A percentile compares a stretch with the other conserved stretches of the same genome.
These are phyloP conservation scores for Smittium mucronatum DNA, from an alignment of 371 early-diverging fungal species.

Conservation along the genomic window DNA sequence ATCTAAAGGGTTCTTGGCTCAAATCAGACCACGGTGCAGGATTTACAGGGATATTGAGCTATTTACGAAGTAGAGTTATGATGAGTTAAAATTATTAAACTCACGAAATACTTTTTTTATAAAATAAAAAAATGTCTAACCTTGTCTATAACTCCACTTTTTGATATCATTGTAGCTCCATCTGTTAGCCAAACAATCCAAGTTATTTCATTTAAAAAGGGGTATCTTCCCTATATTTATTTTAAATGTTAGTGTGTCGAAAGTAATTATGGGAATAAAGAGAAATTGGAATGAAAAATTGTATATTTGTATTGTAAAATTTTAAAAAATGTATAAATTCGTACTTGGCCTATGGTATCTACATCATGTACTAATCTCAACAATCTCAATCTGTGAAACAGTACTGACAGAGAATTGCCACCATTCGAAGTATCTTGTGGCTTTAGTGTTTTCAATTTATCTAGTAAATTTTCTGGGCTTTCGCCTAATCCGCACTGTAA, in stretches of 20 bases:
- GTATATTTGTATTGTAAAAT: background rate
- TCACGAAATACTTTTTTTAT: no score
- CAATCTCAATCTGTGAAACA: conserved; percentile 47
- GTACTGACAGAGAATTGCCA: conserved; percentile 39
- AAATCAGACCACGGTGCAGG: conserved; percentile 41
- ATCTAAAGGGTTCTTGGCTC: conserved; percentile 56
- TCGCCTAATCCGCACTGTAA: conserved; percentile 34
- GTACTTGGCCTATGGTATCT: conserved; percentile 41
- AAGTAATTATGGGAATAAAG: background rate
- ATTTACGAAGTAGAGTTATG: background rate
- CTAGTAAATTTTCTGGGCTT: conserved; percentile 34
- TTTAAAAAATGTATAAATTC: no score
- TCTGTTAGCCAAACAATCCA: conserved; percentile 64
- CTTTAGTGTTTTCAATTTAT: conserved; percentile 38
- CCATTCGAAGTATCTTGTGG: conserved; percentile 46
- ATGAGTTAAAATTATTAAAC: no score
- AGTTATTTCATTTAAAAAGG: conserved; percentile 40
- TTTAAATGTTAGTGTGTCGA: background rate
- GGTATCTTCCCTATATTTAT: conserved; percentile 42
- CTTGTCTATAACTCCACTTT: conserved; percentile 31
- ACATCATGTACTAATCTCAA: conserved; percentile 40
- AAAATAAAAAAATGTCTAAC: no score
- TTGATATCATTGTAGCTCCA: conserved; percentile 36
- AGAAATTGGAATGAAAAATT: background rate
- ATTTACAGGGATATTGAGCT: conserved; percentile 43